Evolutionary conservation across 2,329 filamentous ascomycete species (phyloP).

Genomic region (Cytospora paraplurivora): DNA sequence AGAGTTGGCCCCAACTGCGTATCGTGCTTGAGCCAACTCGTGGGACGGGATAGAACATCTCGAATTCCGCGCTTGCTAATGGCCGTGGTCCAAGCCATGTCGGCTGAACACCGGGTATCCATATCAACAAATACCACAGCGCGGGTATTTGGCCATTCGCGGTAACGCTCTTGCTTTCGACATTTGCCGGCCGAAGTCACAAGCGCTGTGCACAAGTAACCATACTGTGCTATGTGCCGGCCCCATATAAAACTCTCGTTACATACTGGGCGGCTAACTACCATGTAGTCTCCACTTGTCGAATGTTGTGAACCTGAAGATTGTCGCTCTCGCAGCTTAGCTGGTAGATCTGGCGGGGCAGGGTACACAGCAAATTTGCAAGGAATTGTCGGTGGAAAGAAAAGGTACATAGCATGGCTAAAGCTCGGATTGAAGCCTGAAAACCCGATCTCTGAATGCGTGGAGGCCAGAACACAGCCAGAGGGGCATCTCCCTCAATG

Average conservation of each 20-base stretch:
- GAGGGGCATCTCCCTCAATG: background rate
- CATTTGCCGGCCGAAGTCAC: constrained; percentile 24
- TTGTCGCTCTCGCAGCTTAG: constrained; percentile 15
- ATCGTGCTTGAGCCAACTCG: background rate
- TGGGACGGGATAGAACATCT: constrained; percentile 4
- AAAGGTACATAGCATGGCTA: background rate
- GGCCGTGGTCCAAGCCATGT: constrained; percentile 3
- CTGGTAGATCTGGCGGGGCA: no score
- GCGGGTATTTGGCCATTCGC: constrained; percentile 25
- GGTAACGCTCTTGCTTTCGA: constrained; percentile 21
- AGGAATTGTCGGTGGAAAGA: no score
- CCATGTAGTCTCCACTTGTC: constrained; percentile 21
- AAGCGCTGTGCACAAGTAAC: constrained; percentile 15
- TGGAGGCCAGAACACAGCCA: background rate
- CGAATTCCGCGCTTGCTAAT: constrained; percentile 5
- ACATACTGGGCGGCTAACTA: constrained; percentile 15
- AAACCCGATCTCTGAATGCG: background rate
- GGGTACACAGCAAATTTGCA: no score
- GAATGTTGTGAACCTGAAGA: constrained; percentile 22
- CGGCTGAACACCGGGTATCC: background rate
- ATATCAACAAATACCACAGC: constrained; percentile 12
- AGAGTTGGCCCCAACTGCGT: background rate
- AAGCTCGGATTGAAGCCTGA: no score
- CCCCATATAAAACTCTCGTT: constrained; percentile 13
- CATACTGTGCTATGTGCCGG: constrained; percentile 11